phyloP scores from a whole-genome alignment of 2,329 filamentous ascomycete species.

The Tolypocladium paradoxum region DNA sequence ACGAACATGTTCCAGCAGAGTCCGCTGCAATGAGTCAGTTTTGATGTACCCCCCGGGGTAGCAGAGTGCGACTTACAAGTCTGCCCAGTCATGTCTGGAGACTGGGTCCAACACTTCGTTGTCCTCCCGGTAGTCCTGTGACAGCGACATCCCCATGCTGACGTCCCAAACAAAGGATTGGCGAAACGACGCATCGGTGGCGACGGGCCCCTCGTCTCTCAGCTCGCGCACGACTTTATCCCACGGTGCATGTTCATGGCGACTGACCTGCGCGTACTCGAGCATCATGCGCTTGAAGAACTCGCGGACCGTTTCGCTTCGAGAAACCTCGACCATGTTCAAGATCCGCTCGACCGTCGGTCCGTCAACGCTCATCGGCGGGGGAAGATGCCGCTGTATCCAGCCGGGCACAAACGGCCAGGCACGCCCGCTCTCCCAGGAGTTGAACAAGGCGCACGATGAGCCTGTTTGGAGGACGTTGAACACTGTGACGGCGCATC shows the following conservation, averaged over 20 bases:
- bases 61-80: constrained; percentile 18
- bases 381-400: constrained; percentile 22
- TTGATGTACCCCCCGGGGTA: no score
- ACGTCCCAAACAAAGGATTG: constrained; percentile 29
- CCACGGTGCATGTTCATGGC: constrained; percentile 24
- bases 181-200: constrained; percentile 21
- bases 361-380: constrained; percentile 25
- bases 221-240: constrained; percentile 18
- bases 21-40: constrained; percentile 13
- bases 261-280: constrained; percentile 14
- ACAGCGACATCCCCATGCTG: constrained; percentile 16
- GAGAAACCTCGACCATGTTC: constrained; percentile 18
- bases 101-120: constrained; percentile 17
- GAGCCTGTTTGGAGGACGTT: constrained; percentile 21
- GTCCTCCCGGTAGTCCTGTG: constrained; percentile 5
- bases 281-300: constrained; percentile 16
- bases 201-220: constrained; percentile 20
- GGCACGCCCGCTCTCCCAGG: constrained; percentile 22
- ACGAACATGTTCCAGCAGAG: constrained; percentile 28
- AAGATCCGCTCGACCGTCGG: constrained; percentile 25
- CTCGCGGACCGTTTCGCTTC: constrained; percentile 13
- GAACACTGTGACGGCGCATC: constrained; percentile 21
- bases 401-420: constrained; percentile 27
- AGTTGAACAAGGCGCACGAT: constrained; percentile 20
- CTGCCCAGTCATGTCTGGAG: constrained; percentile 25